A percentile compares a stretch with the other conserved stretches of the same genome.
These are phyloP conservation scores for Mycena crocata DNA, from an alignment of 768 basidiomycete genomes.

Conservation along the genomic window DNA sequence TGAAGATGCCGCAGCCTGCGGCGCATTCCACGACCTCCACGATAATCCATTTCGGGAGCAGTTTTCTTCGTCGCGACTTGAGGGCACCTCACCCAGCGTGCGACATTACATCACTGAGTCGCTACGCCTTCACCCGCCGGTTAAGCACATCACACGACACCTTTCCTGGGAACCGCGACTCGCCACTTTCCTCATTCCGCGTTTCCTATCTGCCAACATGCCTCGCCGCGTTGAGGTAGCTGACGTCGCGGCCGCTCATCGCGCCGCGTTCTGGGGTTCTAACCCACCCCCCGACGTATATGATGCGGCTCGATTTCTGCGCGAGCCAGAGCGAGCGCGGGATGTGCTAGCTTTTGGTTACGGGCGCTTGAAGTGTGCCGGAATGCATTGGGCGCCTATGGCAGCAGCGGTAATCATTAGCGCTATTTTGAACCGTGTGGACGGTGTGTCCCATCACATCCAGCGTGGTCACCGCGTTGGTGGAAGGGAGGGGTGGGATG, in stretches of 20 bases:
- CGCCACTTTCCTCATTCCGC: slow-evolving; percentile 24
- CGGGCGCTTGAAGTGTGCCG: slow-evolving; percentile 61
- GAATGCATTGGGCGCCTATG: slow-evolving; percentile 62
- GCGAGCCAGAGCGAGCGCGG: slow-evolving; percentile 28
- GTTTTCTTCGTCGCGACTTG: slow-evolving; percentile 40
- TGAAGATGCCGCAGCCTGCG: slow-evolving; percentile 35
- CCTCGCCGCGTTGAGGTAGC: slow-evolving; percentile 38
- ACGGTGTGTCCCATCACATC: slow-evolving; percentile 43
- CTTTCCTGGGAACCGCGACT: neutral
- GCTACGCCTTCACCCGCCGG: slow-evolving; percentile 65
- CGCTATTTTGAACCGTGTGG: slow-evolving; percentile 51
- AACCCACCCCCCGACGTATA: slow-evolving; percentile 45
- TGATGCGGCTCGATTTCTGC: slow-evolving; percentile 53
- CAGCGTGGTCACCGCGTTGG: slow-evolving; percentile 45
- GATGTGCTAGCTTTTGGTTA: slow-evolving; percentile 60
- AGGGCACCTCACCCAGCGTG: slow-evolving; percentile 41
- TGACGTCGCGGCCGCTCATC: slow-evolving; percentile 50
- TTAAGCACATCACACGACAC: slow-evolving; percentile 55
- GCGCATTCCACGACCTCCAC: slow-evolving; percentile 52
- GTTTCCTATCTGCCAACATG: slow-evolving; percentile 8
- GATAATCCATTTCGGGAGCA: slow-evolving; percentile 40
- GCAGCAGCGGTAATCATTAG: slow-evolving; percentile 62
- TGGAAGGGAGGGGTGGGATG: slow-evolving; percentile 57
- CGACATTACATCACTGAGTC: slow-evolving; percentile 55
- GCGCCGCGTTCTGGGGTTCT: slow-evolving; percentile 51